Evolutionary conservation across 179 eudicot genomes (phyloP), one percentile per base, ranked within the genome.

Genomic region (Vitellaria paradoxa): DNA sequence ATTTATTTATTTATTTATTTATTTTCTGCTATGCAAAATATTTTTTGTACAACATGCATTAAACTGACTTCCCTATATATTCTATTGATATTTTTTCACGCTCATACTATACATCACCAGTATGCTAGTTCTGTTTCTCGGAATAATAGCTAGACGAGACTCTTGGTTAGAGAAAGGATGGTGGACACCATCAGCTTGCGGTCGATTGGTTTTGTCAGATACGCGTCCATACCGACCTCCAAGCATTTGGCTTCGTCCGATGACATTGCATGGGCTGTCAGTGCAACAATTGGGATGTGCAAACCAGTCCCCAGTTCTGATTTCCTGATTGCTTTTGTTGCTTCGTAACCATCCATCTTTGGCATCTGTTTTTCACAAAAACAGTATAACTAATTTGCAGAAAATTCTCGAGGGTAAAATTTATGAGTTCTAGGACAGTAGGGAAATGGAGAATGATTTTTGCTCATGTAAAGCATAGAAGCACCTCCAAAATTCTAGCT

Each of bases 331-430:
- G 86, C 98, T 81, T 89, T 93, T 14, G 99, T 96, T 53, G 99
- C 98, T 82, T 96, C 98, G 76, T 96, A 96, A 5, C 99, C 99
- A 81, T 96, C 99, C 99, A 96, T 96, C 85, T 90, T 90, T 20
- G 99, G 99, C 99, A 96, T 96, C 99, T 96, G 85, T 8, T 57
- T 72, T 72, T 52, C 18, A 15, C 56, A 0, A 11, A 56, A 42
- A 72, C 64, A 70, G 17, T n/a, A 40, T 64, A 72, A 56, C 17
- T 56, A 23, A 55, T 12, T 71, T 53, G 74, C 21, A 71, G 76
- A 72, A 57, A n/a, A 26, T 46, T 26, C 46, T 30, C 15, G 37
- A 17, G 47, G 46, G 7, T 17, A 67, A 67, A 42, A 9, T 67
- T 67, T 3, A 2, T 42, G 52, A 17, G 5, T 15, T 40, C 17